Percentiles rank a stretch among this genome's conserved stretches.
These are phyloP conservation scores for Solanum medicagineum DNA, from an alignment of 257 asterid species.

Conservation along the genomic window DNA sequence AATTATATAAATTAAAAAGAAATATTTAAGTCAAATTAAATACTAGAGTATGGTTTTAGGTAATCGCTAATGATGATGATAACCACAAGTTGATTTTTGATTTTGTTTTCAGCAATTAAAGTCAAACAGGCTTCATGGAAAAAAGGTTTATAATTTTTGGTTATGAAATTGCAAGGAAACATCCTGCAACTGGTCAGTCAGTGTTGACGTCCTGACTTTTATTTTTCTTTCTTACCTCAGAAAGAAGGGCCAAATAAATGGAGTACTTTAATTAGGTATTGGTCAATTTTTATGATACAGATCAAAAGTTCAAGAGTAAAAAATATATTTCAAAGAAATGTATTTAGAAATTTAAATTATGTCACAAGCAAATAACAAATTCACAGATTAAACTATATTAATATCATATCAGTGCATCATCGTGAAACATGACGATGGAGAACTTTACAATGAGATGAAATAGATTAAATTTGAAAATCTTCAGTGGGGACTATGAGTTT, in stretches of 20 bases:
- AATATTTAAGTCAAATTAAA: background rate
- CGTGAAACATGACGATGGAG: background rate
- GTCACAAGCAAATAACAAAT: background rate
- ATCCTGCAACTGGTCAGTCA: background rate
- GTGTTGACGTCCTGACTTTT: background rate
- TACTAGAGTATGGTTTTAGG: background rate
- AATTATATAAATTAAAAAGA: too few species aligned
- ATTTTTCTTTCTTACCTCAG: background rate
- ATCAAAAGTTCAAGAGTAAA: background rate
- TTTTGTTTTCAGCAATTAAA: background rate
- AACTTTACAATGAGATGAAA: background rate
- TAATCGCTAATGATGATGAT: background rate
- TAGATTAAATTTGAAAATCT: background rate
- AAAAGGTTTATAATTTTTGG: background rate
- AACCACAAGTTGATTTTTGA: background rate
- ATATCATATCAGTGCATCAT: background rate
- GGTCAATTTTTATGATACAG: background rate
- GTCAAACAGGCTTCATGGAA: background rate
- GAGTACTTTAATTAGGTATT: background rate
- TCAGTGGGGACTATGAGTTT: background rate
- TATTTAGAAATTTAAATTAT: too few species aligned
- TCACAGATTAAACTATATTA: background rate
- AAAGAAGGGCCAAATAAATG: background rate
- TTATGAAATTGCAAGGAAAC: background rate
- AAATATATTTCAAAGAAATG: too few species aligned